phyloP scores from a whole-genome alignment of 768 basidiomycete species.

The Termitomyces sp. region DNA sequence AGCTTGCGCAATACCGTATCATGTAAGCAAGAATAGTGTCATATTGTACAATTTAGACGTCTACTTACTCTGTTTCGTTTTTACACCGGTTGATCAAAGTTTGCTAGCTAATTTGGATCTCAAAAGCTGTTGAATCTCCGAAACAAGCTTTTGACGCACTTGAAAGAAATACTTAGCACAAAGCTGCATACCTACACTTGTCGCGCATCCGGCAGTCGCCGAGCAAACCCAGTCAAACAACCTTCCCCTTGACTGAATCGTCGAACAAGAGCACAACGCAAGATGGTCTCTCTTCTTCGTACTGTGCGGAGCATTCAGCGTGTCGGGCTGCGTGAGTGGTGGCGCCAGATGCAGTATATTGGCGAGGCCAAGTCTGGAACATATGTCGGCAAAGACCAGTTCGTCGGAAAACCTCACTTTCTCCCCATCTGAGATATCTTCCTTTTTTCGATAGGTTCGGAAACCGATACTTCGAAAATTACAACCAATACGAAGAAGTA shows the following conservation, averaged over 20 bases:
- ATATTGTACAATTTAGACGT: slow-evolving; percentile 16
- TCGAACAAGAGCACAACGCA: not conserved
- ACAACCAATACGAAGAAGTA: slow-evolving; percentile 80
- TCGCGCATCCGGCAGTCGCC: slow-evolving; percentile 1
- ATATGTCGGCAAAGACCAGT: slow-evolving; percentile 79
- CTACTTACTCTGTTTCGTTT: not conserved
- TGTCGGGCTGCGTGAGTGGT: slow-evolving; percentile 82
- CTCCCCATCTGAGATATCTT: not conserved
- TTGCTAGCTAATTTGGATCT: not conserved
- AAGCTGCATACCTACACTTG: no score
- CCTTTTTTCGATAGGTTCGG: slow-evolving; percentile 61
- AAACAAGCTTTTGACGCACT: no score
- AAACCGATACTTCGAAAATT: slow-evolving; percentile 92
- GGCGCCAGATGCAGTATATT: slow-evolving; percentile 88
- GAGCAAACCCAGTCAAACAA: slow-evolving; percentile 29
- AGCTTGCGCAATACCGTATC: not conserved
- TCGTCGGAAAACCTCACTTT: slow-evolving; percentile 26
- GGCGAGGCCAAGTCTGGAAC: slow-evolving; percentile 89
- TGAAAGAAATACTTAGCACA: no score
- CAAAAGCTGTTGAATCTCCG: not conserved
- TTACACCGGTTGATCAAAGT: no score
- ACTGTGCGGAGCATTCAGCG: slow-evolving; percentile 73
- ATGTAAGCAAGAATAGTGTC: slow-evolving; percentile 12
- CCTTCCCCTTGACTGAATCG: not conserved
- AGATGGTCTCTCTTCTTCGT: slow-evolving; percentile 69